Percentiles rank a stretch among this genome's conserved stretches.
These are phyloP conservation scores for Tetrapyrgos nigripes DNA, from an alignment of 1,284 basidiomycete species.

Conservation along the genomic window DNA sequence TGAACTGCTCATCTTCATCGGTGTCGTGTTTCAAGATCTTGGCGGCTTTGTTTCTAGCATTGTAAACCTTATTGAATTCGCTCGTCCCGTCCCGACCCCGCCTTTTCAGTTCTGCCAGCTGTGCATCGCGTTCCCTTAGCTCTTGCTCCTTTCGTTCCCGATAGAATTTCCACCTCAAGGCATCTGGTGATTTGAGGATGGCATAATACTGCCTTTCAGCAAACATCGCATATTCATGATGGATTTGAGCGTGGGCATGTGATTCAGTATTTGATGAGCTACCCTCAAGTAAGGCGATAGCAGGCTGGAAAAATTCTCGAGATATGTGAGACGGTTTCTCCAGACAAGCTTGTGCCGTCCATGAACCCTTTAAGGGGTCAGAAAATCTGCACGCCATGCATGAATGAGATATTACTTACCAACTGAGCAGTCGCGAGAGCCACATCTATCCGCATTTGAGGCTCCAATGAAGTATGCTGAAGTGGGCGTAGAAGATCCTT, in stretches of 20 bases:
- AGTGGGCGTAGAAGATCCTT: slow-evolving; percentile 48
- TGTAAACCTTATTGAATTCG: slow-evolving; percentile 30
- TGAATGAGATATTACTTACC: slow-evolving; percentile 46
- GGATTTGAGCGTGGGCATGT: slow-evolving; percentile 66
- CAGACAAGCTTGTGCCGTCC: slow-evolving; percentile 88
- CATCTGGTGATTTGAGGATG: slow-evolving; percentile 75
- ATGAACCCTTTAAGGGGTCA: slow-evolving; percentile 79
- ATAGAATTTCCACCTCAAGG: slow-evolving; percentile 73
- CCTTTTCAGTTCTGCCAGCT: slow-evolving; percentile 32
- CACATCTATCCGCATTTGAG: slow-evolving; percentile 30
- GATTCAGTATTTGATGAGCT: slow-evolving; percentile 22
- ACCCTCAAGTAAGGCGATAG: slow-evolving; percentile 50
- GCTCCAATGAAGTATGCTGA: slow-evolving; percentile 14
- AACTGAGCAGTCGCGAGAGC: slow-evolving; percentile 66
- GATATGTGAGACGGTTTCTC: slow-evolving; percentile 84
- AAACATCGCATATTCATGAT: slow-evolving; percentile 86
- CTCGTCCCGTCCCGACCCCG: slow-evolving; percentile 25
- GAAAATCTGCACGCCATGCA: not conserved
- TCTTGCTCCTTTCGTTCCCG: slow-evolving; percentile 76
- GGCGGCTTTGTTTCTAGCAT: slow-evolving; percentile 41
- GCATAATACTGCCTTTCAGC: slow-evolving; percentile 87
- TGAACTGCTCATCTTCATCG: slow-evolving; percentile 66
- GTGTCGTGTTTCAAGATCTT: slow-evolving; percentile 59
- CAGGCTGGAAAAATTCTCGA: slow-evolving; percentile 71
- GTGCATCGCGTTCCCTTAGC: slow-evolving; percentile 54